Evolutionary conservation across 2,329 filamentous ascomycete genomes (phyloP), one percentile per base, ranked within the genome.

Genomic region (Fusarium scirpi): DNA sequence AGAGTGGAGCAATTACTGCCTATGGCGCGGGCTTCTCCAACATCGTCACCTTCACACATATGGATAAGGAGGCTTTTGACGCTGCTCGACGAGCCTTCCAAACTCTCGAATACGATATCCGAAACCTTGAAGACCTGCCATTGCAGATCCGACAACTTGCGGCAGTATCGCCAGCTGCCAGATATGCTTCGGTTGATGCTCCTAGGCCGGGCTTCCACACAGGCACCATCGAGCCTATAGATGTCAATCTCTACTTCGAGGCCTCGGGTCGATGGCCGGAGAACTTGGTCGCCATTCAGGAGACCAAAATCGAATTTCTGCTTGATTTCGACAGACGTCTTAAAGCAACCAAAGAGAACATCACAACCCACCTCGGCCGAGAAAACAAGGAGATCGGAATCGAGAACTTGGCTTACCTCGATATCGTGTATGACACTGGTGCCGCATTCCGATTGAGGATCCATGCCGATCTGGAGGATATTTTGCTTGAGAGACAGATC

Each of bases 211-310:
- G 82, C 25, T 82, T 84, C 16, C 80, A 82, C 52, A 84, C 83
- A 22, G 81, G 80, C 1, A 73, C 80, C 20, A 74, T 84, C 57
- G 77, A 79, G 27, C 91, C 93, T 1, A 91, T 94, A 71, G 91
- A 97, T 71, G 87, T 97, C 32, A 87, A 94, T 44, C 85, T 99
- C 49, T 94, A 95, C 76, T 98, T 99, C 74, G 96, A 99, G 81
- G 93, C 92, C 7, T 98, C 96, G 9, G 91, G 90, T 47, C 91
- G 93, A 72, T 99, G 96, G 96, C 96, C 96, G 0, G 94, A 98
- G 77, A 94, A 97, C 76, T 82, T 98, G 11, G 89, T 89, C 6
- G 94, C 95, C 8, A 97, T 98, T 59, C 96, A 99, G 79, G 90
- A 94, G 76, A 94, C 94, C 15, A 99, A 99, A 80, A 88, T 97